Percentiles rank a stretch among this genome's conserved stretches.
Conservation (phyloP, 768 basidiomycete genomes). For the Scleroderma bovista region DNA sequence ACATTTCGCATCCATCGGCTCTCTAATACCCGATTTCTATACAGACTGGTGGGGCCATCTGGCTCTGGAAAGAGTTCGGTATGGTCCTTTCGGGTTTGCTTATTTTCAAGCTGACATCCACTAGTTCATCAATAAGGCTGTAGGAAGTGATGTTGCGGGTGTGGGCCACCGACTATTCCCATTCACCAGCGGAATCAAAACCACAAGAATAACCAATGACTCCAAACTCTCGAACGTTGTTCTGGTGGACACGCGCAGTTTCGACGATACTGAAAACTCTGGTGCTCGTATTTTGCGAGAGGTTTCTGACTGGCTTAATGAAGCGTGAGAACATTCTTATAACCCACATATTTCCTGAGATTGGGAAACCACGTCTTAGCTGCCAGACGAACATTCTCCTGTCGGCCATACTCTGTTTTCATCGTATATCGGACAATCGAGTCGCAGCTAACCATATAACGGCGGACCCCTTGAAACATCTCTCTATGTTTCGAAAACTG, state of each 20-base stretch:
- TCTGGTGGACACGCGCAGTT: constrained; percentile 22
- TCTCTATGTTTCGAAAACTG: constrained; percentile 26
- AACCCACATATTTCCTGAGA: not conserved
- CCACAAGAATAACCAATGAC: constrained; percentile 1
- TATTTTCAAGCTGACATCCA: not conserved
- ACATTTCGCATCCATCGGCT: not conserved
- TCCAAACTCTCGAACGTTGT: constrained; percentile 5
- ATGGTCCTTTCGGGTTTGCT: not conserved
- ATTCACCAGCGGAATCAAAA: constrained; percentile 4
- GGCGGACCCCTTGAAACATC: constrained; percentile 23
- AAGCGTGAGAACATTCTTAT: not conserved
- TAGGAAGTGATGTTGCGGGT: not conserved
- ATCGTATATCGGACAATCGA: constrained; percentile 35
- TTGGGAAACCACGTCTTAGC: not conserved
- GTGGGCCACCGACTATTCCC: constrained; percentile 8
- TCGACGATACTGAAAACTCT: constrained; percentile 14
- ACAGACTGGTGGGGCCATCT: not conserved
- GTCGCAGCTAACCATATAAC: constrained; percentile 20
- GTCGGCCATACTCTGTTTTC: constrained; percentile 33
- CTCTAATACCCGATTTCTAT: not conserved
- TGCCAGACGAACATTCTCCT: constrained; percentile 13
- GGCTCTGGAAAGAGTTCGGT: constrained; percentile 18
- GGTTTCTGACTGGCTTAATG: constrained; percentile 16
- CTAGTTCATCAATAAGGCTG: not conserved
- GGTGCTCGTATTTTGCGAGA: constrained; percentile 9